These are phyloP conservation scores for Crithidia brevicula DNA, from an alignment of 208 protist genomes.

Conservation along the genomic window DNA sequence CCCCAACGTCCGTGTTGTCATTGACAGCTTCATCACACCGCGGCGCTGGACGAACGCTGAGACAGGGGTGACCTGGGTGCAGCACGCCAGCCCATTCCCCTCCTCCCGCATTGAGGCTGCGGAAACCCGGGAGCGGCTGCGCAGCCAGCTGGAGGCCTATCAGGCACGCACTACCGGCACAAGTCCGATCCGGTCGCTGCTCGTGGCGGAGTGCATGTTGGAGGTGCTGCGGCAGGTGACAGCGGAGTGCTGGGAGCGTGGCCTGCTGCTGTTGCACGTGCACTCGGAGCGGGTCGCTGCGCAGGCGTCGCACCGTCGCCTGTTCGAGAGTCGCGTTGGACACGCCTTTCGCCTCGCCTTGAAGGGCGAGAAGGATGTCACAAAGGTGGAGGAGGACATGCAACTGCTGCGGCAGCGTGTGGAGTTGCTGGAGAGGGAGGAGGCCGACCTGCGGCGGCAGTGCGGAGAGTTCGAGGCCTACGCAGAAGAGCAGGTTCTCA, in stretches of 20 bases:
- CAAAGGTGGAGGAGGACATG: conserved; percentile 69
- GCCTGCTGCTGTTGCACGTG: conserved; percentile 82
- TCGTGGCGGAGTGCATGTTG: conserved; percentile 86
- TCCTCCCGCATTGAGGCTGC: conserved; percentile 78
- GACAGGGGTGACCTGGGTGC: conserved; percentile 73
- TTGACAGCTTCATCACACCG: conserved; percentile 86
- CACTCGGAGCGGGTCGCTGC: conserved; percentile 76
- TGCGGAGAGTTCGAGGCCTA: conserved; percentile 71
- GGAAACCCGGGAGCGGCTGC: conserved; percentile 64
- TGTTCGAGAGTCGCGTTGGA: conserved; percentile 88
- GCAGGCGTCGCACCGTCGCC: conserved; percentile 75
- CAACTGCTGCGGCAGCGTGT: conserved; percentile 42
- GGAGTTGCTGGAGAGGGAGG: conserved; percentile 58
- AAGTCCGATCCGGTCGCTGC: conserved; percentile 73
- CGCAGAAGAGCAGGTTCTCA: conserved; percentile 80
- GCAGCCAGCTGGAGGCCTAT: conserved; percentile 17
- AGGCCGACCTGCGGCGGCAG: conserved; percentile 57
- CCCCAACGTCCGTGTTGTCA: conserved; percentile 80
- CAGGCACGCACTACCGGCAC: conserved; percentile 58
- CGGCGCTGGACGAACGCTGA: conserved; percentile 68
- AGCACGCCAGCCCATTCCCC: conserved; percentile 79
- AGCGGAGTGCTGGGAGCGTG: conserved; percentile 84
- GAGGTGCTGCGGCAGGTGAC: conserved; percentile 89
- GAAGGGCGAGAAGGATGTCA: conserved; percentile 86
- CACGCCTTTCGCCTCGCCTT: conserved; percentile 87